phyloP scores from a whole-genome alignment of 2,329 filamentous ascomycete species.

The Stachybotrys echinatus region DNA sequence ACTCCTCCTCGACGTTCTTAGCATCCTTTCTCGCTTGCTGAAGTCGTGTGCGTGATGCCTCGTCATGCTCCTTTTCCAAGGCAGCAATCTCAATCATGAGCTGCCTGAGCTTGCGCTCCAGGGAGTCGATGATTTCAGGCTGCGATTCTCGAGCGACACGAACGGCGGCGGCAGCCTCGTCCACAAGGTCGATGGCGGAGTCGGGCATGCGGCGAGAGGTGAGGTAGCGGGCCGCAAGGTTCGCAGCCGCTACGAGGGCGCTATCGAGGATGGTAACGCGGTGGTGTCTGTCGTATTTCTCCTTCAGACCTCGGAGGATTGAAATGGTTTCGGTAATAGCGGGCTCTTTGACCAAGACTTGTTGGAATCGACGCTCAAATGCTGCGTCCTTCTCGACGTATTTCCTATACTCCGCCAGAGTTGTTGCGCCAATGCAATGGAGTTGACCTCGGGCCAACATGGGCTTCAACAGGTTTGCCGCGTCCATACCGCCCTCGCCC shows the following conservation, averaged over 20 bases:
- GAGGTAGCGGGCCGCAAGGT: slow-evolving; percentile 86
- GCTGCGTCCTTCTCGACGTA: slow-evolving; percentile 99
- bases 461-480: slow-evolving; percentile 93
- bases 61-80: slow-evolving; percentile 87
- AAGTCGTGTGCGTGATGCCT: slow-evolving; percentile 80
- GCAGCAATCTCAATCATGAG: slow-evolving; percentile 97
- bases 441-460: slow-evolving; percentile 96
- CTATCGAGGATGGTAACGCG: slow-evolving; percentile 94
- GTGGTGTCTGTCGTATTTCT: slow-evolving; percentile 97
- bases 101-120: slow-evolving; percentile 85
- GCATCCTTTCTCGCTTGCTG: slow-evolving; percentile 82
- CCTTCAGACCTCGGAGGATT: slow-evolving; percentile 96
- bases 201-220: slow-evolving; percentile 88
- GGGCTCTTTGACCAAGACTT: slow-evolving; percentile 95
- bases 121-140: slow-evolving; percentile 88
- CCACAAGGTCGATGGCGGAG: slow-evolving; percentile 92
- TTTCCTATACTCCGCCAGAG: slow-evolving; percentile 91
- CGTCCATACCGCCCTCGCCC: slow-evolving; percentile 97
- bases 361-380: slow-evolving; percentile 97
- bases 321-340: slow-evolving; percentile 85
- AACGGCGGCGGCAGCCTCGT: slow-evolving; percentile 95
- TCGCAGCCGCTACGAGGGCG: slow-evolving; percentile 88
- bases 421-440: slow-evolving; percentile 97
- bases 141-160: slow-evolving; percentile 93
- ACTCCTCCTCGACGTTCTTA: slow-evolving; percentile 88